Evolutionary conservation across 2,329 filamentous ascomycete genomes (phyloP).

Genomic region (Daldinia sp.): DNA sequence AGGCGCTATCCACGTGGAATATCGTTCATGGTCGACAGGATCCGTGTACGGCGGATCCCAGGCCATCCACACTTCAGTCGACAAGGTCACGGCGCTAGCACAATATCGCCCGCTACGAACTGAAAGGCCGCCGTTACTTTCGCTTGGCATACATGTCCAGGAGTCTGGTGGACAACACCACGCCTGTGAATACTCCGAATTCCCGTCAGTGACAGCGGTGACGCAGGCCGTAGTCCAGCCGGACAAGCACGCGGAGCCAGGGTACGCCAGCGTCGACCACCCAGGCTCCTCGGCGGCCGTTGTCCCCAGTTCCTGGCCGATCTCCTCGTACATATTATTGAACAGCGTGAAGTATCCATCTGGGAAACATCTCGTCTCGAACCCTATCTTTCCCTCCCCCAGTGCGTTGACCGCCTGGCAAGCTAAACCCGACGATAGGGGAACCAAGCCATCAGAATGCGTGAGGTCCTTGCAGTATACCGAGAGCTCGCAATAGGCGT

Average conservation of each 20-base stretch:
- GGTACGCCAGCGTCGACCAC: slow-evolving; percentile 17
- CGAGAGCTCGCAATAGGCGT: neutral
- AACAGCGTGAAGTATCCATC: neutral
- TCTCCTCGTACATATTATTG: neutral
- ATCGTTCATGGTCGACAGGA: neutral
- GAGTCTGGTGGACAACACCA: slow-evolving; percentile 26
- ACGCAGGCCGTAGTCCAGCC: slow-evolving; percentile 32
- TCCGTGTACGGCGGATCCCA: neutral
- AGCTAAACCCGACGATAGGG: neutral
- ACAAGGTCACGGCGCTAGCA: neutral
- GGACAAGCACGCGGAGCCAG: slow-evolving; percentile 25
- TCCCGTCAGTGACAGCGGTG: slow-evolving; percentile 3
- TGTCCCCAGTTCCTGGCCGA: neutral
- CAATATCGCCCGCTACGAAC: neutral
- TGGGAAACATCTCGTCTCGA: neutral
- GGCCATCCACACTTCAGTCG: neutral
- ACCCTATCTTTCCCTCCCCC: neutral
- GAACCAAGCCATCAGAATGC: neutral
- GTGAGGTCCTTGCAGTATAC: neutral
- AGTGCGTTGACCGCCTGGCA: neutral
- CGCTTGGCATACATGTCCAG: neutral
- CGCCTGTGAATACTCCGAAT: slow-evolving; percentile 16
- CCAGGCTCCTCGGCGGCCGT: neutral
- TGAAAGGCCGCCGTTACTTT: too few relatives aligned
- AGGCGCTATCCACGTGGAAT: neutral